Evolutionary conservation across 2,329 filamentous ascomycete species (phyloP).

Genomic region (Pseudogymnoascus sp.): DNA sequence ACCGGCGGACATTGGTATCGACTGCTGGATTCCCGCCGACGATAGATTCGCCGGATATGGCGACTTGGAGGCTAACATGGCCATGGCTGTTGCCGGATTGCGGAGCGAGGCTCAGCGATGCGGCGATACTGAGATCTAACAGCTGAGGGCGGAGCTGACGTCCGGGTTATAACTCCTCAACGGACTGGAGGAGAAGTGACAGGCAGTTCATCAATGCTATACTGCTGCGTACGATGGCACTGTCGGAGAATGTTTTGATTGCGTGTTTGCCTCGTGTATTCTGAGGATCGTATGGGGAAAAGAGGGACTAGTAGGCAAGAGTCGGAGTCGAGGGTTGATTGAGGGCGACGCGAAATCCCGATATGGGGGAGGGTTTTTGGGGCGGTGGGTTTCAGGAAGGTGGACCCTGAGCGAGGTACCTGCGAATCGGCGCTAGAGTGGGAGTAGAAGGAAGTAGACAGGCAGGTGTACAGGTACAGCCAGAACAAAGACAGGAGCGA

Average conservation of each 20-base stretch:
- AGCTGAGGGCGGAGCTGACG: neutral
- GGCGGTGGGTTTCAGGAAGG: conserved; percentile 5
- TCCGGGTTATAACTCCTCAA: conserved; percentile 6
- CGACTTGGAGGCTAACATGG: conserved; percentile 70
- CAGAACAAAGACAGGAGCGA: neutral
- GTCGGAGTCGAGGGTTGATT: conserved; percentile 2
- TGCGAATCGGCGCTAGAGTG: neutral
- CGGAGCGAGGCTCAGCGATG: neutral
- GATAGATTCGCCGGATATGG: conserved; percentile 53
- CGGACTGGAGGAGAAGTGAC: neutral
- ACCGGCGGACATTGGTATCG: conserved; percentile 40
- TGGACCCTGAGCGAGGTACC: neutral
- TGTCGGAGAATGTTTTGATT: neutral
- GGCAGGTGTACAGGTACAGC: neutral
- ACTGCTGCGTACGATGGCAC: neutral
- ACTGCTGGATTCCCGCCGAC: conserved; percentile 36
- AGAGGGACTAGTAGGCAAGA: conserved; percentile 6
- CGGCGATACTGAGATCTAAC: neutral
- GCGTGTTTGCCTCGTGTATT: conserved; percentile 5
- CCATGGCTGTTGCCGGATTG: conserved; percentile 41
- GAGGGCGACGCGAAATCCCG: conserved; percentile 7
- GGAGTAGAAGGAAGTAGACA: neutral
- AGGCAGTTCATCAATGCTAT: conserved; percentile 6
- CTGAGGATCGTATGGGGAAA: neutral
- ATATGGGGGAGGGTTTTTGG: conserved; percentile 1